phyloP scores from a whole-genome alignment of 2,329 filamentous ascomycete species.

The Lecanicillium sp. region DNA sequence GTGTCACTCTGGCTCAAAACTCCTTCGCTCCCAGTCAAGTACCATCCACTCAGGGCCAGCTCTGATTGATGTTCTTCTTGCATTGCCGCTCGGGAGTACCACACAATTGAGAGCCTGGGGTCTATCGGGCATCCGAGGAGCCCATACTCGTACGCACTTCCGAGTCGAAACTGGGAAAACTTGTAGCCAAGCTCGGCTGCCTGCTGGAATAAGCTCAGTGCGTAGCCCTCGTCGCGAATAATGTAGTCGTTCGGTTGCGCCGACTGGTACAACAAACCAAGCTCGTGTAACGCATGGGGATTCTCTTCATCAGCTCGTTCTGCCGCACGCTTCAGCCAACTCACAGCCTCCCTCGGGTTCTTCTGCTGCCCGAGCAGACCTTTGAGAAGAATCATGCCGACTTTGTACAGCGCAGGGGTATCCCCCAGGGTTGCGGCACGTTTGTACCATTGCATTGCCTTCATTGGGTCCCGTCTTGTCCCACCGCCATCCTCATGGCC shows the following conservation, averaged over 20 bases:
- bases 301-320: slow-evolving; percentile 84
- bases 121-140: slow-evolving; percentile 76
- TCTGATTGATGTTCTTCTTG: slow-evolving; percentile 94
- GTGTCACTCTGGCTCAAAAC: slow-evolving; percentile 88
- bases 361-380: slow-evolving; percentile 80
- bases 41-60: slow-evolving; percentile 81
- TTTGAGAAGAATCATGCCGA: slow-evolving; percentile 93
- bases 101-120: slow-evolving; percentile 76
- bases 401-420: slow-evolving; percentile 93
- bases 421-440: slow-evolving; percentile 85
- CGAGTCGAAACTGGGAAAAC: slow-evolving; percentile 85
- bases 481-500: slow-evolving; percentile 91
- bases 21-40: slow-evolving; percentile 81
- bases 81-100: slow-evolving; percentile 85
- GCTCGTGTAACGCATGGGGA: slow-evolving; percentile 88
- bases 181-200: slow-evolving; percentile 89
- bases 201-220: slow-evolving; percentile 72
- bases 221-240: slow-evolving; percentile 73
- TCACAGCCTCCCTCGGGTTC: slow-evolving; percentile 78
- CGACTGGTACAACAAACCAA: slow-evolving; percentile 59
- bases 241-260: slow-evolving; percentile 62
- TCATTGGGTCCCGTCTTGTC: slow-evolving; percentile 80
- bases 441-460: slow-evolving; percentile 98
- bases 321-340: slow-evolving; percentile 88
- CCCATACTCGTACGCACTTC: slow-evolving; percentile 84